A percentile compares a stretch with the other conserved stretches of the same genome.
These are phyloP conservation scores for Coffea canephora DNA, from an alignment of 257 asterid genomes.

Conservation along the genomic window DNA sequence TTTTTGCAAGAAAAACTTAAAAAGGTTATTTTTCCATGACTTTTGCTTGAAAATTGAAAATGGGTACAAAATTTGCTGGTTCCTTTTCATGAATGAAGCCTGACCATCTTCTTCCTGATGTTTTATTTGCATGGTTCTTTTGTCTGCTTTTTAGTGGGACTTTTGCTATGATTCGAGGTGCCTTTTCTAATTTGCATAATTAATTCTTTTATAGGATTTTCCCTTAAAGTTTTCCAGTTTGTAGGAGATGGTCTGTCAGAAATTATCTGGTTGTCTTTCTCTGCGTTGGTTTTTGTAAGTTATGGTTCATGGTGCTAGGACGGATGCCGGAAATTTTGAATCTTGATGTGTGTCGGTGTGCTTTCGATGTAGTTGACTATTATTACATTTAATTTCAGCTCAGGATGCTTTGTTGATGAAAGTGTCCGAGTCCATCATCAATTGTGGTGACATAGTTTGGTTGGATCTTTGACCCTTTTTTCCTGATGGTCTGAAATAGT, in stretches of 20 bases:
- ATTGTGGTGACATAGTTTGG: conserved; percentile 15
- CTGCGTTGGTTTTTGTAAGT: background rate
- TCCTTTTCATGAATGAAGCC: background rate
- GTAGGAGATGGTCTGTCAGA: background rate
- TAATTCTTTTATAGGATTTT: background rate
- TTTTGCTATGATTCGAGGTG: background rate
- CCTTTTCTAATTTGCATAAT: background rate
- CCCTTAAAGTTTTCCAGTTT: background rate
- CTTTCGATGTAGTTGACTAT: conserved; percentile 1
- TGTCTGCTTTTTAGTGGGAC: background rate
- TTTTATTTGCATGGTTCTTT: conserved; percentile 9
- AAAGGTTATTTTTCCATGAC: background rate
- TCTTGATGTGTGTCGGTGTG: conserved; percentile 4
- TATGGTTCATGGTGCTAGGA: background rate
- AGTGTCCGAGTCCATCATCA: conserved; percentile 20
- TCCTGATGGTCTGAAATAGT: background rate
- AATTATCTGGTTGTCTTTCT: background rate
- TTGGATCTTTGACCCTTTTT: conserved; percentile 16
- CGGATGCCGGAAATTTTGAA: background rate
- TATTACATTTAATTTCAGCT: background rate
- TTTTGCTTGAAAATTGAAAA: background rate
- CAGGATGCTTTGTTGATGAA: background rate
- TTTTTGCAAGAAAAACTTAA: background rate
- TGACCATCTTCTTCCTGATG: background rate
- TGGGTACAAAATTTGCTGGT: background rate